Conservation (phyloP, 208 protist genomes). For the Leishmania tarentolae region DNA sequence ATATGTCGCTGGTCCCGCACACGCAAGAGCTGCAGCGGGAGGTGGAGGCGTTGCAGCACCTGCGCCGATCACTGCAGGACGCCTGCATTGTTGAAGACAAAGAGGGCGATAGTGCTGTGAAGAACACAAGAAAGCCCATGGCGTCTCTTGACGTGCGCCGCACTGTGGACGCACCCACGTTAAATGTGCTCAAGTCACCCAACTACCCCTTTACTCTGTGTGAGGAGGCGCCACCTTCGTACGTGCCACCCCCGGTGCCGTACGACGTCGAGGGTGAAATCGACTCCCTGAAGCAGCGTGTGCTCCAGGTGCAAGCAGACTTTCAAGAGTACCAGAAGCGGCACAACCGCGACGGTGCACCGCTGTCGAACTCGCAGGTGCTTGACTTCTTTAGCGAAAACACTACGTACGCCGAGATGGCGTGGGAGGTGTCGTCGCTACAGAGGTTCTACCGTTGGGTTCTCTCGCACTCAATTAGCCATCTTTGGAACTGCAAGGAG, state of each 20-base stretch:
- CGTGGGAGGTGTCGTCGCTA: slow-evolving; percentile 71
- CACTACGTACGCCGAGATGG: slow-evolving; percentile 60
- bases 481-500: slow-evolving; percentile 71
- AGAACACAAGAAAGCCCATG: slow-evolving; percentile 10
- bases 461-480: slow-evolving; percentile 74
- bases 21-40: slow-evolving; percentile 41
- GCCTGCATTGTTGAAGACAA: slow-evolving; percentile 45
- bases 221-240: slow-evolving; percentile 78
- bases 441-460: slow-evolving; percentile 89
- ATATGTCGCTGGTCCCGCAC: slow-evolving; percentile 40
- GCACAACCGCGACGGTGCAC: slow-evolving; percentile 3
- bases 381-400: slow-evolving; percentile 58
- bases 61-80: slow-evolving; percentile 51
- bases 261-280: slow-evolving; percentile 75
- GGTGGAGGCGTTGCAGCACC: slow-evolving; percentile 41
- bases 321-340: slow-evolving; percentile 38
- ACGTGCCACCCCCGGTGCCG: slow-evolving; percentile 74
- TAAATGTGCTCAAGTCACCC: slow-evolving; percentile 64
- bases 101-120: not conserved
- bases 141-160: slow-evolving; percentile 40
- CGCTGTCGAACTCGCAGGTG: slow-evolving; percentile 36
- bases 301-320: slow-evolving; percentile 63
- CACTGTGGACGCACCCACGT: slow-evolving; percentile 67
- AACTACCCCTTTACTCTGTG: slow-evolving; percentile 86
- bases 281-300: slow-evolving; percentile 43